Conservation (phyloP, 1,284 basidiomycete species). For the Exsudoporus floridanus region DNA sequence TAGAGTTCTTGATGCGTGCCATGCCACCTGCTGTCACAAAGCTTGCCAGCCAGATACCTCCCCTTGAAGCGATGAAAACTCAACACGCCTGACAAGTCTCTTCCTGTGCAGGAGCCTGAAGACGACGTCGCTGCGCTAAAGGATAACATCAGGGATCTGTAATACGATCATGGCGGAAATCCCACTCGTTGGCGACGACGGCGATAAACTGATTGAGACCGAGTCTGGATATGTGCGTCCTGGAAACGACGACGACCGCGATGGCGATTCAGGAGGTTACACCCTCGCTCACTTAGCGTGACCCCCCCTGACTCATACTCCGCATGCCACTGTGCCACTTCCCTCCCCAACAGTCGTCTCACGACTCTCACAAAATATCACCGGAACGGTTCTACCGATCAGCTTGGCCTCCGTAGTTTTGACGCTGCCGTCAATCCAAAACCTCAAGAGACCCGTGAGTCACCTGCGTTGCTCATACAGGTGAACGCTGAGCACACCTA, state of each 20-base stretch:
- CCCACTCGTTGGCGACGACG: constrained; percentile 49
- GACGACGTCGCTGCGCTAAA: constrained; percentile 51
- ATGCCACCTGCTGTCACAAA: constrained; percentile 44
- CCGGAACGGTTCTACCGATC: constrained; percentile 53
- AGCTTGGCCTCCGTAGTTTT: constrained; percentile 56
- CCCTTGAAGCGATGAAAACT: constrained; percentile 50
- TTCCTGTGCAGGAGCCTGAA: constrained; percentile 74
- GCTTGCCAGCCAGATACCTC: constrained; percentile 55
- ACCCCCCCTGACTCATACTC: constrained; percentile 49
- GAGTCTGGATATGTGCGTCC: constrained; percentile 37
- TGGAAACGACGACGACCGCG: constrained; percentile 33
- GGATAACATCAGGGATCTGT: constrained; percentile 21
- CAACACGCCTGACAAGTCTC: constrained; percentile 70
- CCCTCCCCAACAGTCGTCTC: constrained; percentile 25
- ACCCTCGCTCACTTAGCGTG: constrained; percentile 68
- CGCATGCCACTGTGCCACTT: constrained; percentile 22
- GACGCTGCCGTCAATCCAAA: constrained; percentile 54
- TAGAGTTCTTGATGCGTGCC: constrained; percentile 26
- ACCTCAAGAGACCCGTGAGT: constrained; percentile 35
- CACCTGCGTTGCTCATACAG: constrained; percentile 3
- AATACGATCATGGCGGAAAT: constrained; percentile 33
- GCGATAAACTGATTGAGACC: constrained; percentile 48
- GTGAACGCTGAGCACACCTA: constrained; percentile 17
- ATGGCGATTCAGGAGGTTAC: constrained; percentile 43
- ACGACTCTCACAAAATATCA: constrained; percentile 31